phyloP scores from a whole-genome alignment of 768 basidiomycete species.

The Tulasnella sp. region DNA sequence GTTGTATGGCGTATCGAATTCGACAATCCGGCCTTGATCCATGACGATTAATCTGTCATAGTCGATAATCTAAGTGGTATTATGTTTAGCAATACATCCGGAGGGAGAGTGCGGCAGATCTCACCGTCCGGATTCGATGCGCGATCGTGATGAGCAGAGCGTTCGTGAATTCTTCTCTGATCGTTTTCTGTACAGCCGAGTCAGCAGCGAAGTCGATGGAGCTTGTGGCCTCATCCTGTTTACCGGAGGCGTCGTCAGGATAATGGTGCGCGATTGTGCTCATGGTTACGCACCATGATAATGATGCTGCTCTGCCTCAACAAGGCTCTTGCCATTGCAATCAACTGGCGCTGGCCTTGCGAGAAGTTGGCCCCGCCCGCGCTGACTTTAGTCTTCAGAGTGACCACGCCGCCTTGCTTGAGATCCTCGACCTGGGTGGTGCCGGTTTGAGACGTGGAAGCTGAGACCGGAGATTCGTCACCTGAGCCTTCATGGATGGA shows the following conservation, averaged over 20 bases:
- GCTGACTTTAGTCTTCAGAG: constrained; percentile 69
- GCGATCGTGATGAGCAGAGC: constrained; percentile 45
- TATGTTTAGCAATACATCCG: background rate
- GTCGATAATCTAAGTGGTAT: constrained; percentile 46
- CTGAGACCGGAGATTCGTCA: background rate
- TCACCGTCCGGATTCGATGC: constrained; percentile 39
- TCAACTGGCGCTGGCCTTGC: constrained; percentile 80
- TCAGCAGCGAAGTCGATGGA: constrained; percentile 84
- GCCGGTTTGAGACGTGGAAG: background rate
- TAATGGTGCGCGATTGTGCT: background rate
- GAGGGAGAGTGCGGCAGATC: background rate
- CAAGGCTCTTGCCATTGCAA: constrained; percentile 76
- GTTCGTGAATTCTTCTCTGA: constrained; percentile 71
- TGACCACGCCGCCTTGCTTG: constrained; percentile 27
- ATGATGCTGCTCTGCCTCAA: constrained; percentile 57
- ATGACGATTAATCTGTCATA: constrained; percentile 41
- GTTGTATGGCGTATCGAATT: constrained; percentile 63
- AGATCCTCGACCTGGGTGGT: constrained; percentile 6
- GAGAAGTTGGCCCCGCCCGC: constrained; percentile 86
- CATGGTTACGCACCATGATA: constrained; percentile 37
- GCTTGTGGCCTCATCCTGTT: constrained; percentile 56
- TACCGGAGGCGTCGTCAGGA: background rate
- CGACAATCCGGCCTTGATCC: constrained; percentile 37
- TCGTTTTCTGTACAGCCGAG: constrained; percentile 79
- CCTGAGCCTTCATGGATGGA: constrained; percentile 29